phyloP scores from a whole-genome alignment of 1,284 basidiomycete genomes.

The Inonotus hispidus region DNA sequence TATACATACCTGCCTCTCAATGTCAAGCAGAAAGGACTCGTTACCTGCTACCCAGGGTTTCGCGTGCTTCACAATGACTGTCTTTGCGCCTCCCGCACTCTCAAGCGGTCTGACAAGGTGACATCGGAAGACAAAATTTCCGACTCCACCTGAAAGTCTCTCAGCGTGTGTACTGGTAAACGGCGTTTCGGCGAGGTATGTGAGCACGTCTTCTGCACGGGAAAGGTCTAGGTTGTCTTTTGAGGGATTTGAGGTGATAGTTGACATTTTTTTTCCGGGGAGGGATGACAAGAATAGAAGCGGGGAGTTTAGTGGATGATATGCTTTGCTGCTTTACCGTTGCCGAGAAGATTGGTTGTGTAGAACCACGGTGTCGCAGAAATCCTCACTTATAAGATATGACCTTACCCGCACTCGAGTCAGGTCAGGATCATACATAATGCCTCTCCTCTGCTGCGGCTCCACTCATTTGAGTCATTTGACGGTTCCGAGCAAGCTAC shows the following conservation, averaged over 20 bases:
- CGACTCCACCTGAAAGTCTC: slow-evolving; percentile 42
- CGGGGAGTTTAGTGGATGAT: neutral
- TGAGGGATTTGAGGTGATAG: neutral
- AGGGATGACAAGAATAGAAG: neutral
- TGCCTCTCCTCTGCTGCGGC: too few species aligned
- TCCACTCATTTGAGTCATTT: too few species aligned
- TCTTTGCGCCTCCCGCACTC: slow-evolving; percentile 28
- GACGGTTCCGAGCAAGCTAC: too few species aligned
- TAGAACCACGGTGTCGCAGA: too few species aligned
- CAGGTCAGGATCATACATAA: too few species aligned
- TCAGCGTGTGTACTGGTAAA: slow-evolving; percentile 34
- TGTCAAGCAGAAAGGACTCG: slow-evolving; percentile 32
- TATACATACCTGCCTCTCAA: slow-evolving; percentile 47
- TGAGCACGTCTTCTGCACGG: slow-evolving; percentile 31
- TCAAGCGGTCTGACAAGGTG: slow-evolving; percentile 34
- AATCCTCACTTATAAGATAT: too few species aligned
- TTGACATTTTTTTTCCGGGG: neutral
- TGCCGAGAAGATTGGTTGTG: too few species aligned
- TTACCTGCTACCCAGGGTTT: slow-evolving; percentile 35
- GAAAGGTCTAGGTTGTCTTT: slow-evolving; percentile 28
- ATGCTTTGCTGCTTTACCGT: too few species aligned
- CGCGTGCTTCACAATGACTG: slow-evolving; percentile 53
- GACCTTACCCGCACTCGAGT: too few species aligned
- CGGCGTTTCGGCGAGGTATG: slow-evolving; percentile 34
- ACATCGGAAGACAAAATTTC: slow-evolving; percentile 51